Conservation (phyloP, 257 asterid genomes). For the Ilex asprella region DNA sequence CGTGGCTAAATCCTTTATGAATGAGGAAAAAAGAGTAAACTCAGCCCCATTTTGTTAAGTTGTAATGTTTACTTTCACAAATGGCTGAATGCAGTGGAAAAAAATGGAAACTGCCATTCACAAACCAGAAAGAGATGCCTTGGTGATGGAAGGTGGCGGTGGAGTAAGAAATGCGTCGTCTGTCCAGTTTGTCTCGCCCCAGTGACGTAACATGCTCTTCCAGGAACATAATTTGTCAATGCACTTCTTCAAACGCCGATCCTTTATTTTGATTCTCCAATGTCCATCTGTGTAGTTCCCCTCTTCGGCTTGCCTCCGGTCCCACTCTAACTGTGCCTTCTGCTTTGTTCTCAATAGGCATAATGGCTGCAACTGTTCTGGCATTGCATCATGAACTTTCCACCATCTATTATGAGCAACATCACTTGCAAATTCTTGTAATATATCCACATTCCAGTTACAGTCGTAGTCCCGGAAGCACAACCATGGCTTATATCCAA, state of each 20-base stretch:
- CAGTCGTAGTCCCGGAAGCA: constrained; percentile 86
- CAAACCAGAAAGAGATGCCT: constrained; percentile 7
- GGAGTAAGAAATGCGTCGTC: constrained; percentile 23
- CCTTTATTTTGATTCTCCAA: constrained; percentile 49
- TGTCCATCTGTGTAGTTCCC: constrained; percentile 52
- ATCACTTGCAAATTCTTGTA: constrained; percentile 81
- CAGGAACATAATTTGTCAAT: constrained; percentile 62
- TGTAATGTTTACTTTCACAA: too few relatives aligned
- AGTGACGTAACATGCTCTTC: constrained; percentile 68
- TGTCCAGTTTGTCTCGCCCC: constrained; percentile 86
- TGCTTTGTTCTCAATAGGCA: constrained; percentile 60
- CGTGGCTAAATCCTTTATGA: too few relatives aligned
- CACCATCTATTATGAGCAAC: constrained; percentile 83
- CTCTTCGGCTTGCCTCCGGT: constrained; percentile 59
- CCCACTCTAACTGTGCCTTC: constrained; percentile 92
- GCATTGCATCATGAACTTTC: constrained; percentile 76
- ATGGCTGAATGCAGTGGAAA: background rate
- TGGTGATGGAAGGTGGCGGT: constrained; percentile 35
- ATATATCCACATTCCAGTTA: constrained; percentile 76
- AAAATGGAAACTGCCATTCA: constrained; percentile 4
- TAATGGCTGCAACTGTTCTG: constrained; percentile 40
- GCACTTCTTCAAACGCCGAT: constrained; percentile 50
- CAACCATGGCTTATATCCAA: constrained; percentile 87
- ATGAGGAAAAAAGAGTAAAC: too few relatives aligned
- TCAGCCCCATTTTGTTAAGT: too few relatives aligned